Evolutionary conservation across 805 yeast genomes (phyloP).

Genomic region (Ogataea siamensis): DNA sequence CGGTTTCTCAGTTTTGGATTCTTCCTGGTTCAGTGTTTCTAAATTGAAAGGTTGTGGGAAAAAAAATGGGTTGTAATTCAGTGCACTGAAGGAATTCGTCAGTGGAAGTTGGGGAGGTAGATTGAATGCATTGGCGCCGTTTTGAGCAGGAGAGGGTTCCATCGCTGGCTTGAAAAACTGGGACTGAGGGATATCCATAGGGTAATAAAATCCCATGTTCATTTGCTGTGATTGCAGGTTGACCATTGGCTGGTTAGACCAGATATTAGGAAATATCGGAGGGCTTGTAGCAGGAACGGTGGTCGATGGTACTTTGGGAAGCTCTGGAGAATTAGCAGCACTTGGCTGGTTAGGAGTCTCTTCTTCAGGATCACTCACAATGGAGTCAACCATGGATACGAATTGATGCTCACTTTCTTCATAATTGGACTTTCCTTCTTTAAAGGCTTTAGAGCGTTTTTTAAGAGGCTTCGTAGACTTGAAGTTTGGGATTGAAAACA

Average conservation of each 20-base stretch:
- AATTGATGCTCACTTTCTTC: constrained; percentile 10
- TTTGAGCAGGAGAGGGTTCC: neutral
- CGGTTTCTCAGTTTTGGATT: neutral
- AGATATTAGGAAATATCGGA: constrained; percentile 14
- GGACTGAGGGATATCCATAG: constrained; percentile 4
- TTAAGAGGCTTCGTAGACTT: neutral
- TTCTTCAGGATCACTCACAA: constrained; percentile 26
- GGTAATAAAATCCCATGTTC: constrained; percentile 2
- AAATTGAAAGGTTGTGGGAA: constrained; percentile 5
- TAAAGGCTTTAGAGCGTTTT: neutral
- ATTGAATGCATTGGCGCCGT: constrained; percentile 2
- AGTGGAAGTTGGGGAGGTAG: neutral
- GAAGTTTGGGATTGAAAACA: constrained; percentile 18
- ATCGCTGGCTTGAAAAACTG: constrained; percentile 1
- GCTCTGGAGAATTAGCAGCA: constrained; percentile 2
- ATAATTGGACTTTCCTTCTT: constrained; percentile 24
- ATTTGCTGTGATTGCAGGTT: neutral
- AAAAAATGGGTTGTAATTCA: constrained; percentile 1
- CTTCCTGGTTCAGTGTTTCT: constrained; percentile 4
- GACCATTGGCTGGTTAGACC: constrained; percentile 12
- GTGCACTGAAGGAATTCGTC: constrained; percentile 1
- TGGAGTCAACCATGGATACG: constrained; percentile 33
- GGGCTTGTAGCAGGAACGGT: constrained; percentile 2
- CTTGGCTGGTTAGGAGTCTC: constrained; percentile 6
- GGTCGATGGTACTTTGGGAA: constrained; percentile 1